Base-by-base conservation (phyloP, 108 stramenopile genomes). In the Nitzschia sp. region DNA sequence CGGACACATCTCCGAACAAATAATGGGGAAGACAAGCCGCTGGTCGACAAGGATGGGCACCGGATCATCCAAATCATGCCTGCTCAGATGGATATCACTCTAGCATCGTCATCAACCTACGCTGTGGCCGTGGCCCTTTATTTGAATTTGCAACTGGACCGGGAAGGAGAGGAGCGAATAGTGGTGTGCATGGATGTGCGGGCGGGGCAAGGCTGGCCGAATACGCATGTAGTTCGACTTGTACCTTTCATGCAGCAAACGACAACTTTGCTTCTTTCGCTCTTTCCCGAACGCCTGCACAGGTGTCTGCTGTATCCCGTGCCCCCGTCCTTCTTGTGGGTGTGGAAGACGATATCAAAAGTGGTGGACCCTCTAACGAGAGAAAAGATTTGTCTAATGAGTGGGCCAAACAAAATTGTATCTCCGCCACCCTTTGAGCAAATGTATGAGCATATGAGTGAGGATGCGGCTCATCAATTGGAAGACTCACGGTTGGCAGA, bases 181-280 rank as follows among this genome's bases (percentile, higher is more conserved):
- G 75, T 80, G 30, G 77, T 92, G 25, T 25, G 85, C 13, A 66
- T 89, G 35, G 91, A 92, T 69, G 80, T 86, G 17, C 80, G 91
- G 28, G 83, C 79, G 35, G 91, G 91, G 16, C 45, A 63, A 36
- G 87, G 87, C n/a, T 93, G 92, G 92, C 66, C 80, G 16, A 93
- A 93, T 66, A 63, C 71, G 1, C 72, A 79, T 30, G 82, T 82
- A 6, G 68, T 75, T 48, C 59, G 61, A 3, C 59, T 83, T 25
- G 63, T 93, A 9, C 86, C 92, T 0, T 90, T 88, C 48, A 68
- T 90, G 50, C 48, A 78, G 45, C 73, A 76, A 56, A 75, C 71
- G 25, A 63, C 75, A 8, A 71, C 62, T 8, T 46, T 90, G n/a
- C 63, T 90, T 17, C 58, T 78, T 2, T 58, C 79, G 13, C 58